Conservation (phyloP, 441 rosid species). For the Arabidopsis lyrata region DNA sequence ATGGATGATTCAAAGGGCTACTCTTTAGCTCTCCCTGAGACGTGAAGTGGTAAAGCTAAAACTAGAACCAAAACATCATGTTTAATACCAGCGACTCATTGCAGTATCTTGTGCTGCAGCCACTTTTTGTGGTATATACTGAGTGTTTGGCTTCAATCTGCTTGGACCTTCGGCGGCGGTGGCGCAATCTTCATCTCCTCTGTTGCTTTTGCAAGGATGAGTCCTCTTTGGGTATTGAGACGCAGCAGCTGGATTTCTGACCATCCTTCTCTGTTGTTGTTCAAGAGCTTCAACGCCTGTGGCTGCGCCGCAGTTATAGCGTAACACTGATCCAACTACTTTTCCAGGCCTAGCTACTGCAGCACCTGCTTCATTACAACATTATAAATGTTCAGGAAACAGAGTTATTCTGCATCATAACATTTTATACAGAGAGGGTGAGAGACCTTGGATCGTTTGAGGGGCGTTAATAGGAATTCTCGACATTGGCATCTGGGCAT, state of each 20-base stretch:
- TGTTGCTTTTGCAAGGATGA: conserved; percentile 68
- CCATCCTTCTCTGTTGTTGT: conserved; percentile 67
- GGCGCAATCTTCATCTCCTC: conserved; percentile 69
- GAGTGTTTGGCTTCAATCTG: conserved; percentile 84
- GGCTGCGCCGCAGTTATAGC: conserved; percentile 79
- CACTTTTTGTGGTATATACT: conserved; percentile 81
- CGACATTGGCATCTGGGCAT: conserved; percentile 68
- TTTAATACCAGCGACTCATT: conserved; percentile 79
- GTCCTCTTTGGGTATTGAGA: conserved; percentile 80
- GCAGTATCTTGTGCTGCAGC: conserved; percentile 84
- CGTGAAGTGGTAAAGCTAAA: conserved; percentile 3
- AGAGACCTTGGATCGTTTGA: conserved; percentile 68
- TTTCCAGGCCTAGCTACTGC: conserved; percentile 78
- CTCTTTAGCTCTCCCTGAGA: conserved; percentile 21
- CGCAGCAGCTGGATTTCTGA: conserved; percentile 64
- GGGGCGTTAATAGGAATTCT: conserved; percentile 88
- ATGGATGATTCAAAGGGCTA: neutral
- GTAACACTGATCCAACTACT: conserved; percentile 80
- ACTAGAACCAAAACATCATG: conserved; percentile 3
- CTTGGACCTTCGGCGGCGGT: conserved; percentile 56
- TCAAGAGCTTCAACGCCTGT: conserved; percentile 72
- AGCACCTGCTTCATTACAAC: conserved; percentile 60
- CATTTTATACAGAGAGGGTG: conserved; percentile 13
- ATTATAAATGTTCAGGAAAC: conserved; percentile 17
- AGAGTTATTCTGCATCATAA: conserved; percentile 7